These are phyloP conservation scores for Cudoniella acicularis DNA, from an alignment of 495 filamentous ascomycete species.

Conservation along the genomic window DNA sequence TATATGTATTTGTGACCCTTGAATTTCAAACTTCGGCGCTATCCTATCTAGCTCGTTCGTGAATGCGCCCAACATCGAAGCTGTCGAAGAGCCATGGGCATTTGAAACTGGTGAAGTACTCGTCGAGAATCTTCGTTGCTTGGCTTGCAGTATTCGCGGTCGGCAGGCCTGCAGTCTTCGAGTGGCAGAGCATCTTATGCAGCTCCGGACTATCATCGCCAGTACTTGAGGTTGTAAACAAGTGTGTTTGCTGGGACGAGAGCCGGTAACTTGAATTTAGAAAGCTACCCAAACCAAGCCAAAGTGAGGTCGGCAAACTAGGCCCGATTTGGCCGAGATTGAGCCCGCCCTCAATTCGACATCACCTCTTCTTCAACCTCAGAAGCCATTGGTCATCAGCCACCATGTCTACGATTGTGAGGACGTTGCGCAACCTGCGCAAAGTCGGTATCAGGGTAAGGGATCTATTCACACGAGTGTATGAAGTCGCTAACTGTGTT, in stretches of 20 bases:
- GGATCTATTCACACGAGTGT: background rate
- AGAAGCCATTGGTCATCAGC: conserved; percentile 29
- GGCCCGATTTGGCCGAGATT: conserved; percentile 9
- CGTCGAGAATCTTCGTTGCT: conserved; percentile 25
- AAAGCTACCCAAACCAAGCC: background rate
- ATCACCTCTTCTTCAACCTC: conserved; percentile 11
- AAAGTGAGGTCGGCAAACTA: conserved; percentile 10
- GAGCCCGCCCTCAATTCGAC: conserved; percentile 12
- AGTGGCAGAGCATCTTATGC: conserved; percentile 20
- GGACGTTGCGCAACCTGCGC: conserved; percentile 82
- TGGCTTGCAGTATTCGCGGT: conserved; percentile 10
- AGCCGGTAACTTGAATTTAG: conserved; percentile 4
- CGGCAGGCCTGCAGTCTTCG: conserved; percentile 22
- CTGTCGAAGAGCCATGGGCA: conserved; percentile 28
- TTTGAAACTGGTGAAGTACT: conserved; percentile 34
- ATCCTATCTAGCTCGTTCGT: conserved; percentile 82
- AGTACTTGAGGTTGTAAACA: conserved; percentile 3
- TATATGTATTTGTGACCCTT: conserved; percentile 75
- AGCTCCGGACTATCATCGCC: conserved; percentile 25
- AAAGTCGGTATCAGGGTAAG: conserved; percentile 81
- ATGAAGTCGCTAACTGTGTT: conserved; percentile 16
- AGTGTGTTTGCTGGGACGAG: no score
- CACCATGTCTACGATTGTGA: conserved; percentile 83
- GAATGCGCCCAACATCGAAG: conserved; percentile 59
- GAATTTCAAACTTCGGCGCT: conserved; percentile 82